Percentiles rank a stretch among this genome's conserved stretches.
These are phyloP conservation scores for Phalaenopsis hybrid DNA, from an alignment of 116 monocot species.

Conservation along the genomic window DNA sequence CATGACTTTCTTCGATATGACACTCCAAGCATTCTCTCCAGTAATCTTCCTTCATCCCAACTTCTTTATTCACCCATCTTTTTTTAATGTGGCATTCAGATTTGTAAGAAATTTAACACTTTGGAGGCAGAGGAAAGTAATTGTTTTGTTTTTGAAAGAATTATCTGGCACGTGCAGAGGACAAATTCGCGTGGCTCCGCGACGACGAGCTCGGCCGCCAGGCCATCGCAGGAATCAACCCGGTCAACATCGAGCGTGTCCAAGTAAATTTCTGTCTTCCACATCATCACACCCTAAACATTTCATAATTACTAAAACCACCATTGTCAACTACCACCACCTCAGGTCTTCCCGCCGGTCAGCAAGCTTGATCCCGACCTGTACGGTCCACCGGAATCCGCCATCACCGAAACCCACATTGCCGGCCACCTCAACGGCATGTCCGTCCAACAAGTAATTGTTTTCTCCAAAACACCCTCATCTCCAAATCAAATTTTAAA, in stretches of 20 bases:
- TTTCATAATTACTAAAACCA: background rate
- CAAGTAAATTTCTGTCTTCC: constrained; percentile 25
- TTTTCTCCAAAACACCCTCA: background rate
- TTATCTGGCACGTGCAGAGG: constrained; percentile 40
- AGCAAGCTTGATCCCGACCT: constrained; percentile 63
- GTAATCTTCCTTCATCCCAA: constrained; percentile 19
- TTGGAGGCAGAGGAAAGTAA: too few relatives aligned
- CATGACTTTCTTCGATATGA: constrained; percentile 65
- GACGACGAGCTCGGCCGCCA: constrained; percentile 87
- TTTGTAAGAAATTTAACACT: too few relatives aligned
- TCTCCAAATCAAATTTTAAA: background rate
- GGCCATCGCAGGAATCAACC: constrained; percentile 72
- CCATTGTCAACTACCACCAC: background rate
- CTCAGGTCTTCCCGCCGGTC: constrained; percentile 60
- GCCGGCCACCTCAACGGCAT: constrained; percentile 57
- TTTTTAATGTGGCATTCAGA: too few relatives aligned
- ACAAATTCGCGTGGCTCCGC: constrained; percentile 80
- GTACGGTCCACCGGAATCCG: constrained; percentile 72
- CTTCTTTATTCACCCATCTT: too few relatives aligned
- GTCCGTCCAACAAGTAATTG: constrained; percentile 45
- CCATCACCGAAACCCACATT: constrained; percentile 65
- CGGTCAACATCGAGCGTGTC: constrained; percentile 56
- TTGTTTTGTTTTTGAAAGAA: too few relatives aligned
- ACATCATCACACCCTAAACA: too few relatives aligned
- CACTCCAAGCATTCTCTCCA: constrained; percentile 58